phyloP scores from a whole-genome alignment of 805 yeast genomes.

The Starmerella ratchasimensis region DNA sequence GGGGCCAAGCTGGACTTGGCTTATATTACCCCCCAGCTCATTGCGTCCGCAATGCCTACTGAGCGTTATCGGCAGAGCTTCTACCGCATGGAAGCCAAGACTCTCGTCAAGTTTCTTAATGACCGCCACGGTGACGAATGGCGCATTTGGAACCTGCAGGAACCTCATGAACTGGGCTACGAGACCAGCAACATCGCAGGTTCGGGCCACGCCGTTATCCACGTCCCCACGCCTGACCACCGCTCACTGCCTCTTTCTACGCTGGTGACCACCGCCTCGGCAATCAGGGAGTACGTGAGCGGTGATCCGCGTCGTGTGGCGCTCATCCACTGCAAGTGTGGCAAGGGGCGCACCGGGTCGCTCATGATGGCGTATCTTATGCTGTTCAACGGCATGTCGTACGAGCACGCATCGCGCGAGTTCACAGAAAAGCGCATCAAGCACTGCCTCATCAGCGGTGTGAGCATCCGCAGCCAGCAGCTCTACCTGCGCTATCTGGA shows the following conservation, averaged over 20 bases:
- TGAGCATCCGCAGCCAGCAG: constrained; percentile 56
- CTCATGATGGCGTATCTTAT: constrained; percentile 59
- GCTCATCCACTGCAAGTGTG: constrained; percentile 74
- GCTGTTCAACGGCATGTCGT: constrained; percentile 30
- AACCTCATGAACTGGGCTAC: constrained; percentile 35
- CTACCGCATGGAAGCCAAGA: constrained; percentile 41
- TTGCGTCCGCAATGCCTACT: constrained; percentile 70
- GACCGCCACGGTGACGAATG: constrained; percentile 41
- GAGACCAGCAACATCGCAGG: constrained; percentile 29
- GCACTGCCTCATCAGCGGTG: constrained; percentile 44
- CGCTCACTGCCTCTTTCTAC: constrained; percentile 50
- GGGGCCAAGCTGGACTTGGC: constrained; percentile 41
- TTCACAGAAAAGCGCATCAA: constrained; percentile 51
- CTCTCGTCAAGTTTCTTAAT: constrained; percentile 38
- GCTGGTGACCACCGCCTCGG: constrained; percentile 34
- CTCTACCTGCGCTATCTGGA: constrained; percentile 52
- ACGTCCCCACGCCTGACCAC: constrained; percentile 63
- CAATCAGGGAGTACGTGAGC: constrained; percentile 34
- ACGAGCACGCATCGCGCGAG: constrained; percentile 35
- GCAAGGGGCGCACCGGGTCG: constrained; percentile 84
- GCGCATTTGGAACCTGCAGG: constrained; percentile 62
- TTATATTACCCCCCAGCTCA: constrained; percentile 47
- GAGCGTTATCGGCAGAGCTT: constrained; percentile 30
- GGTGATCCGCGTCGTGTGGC: constrained; percentile 36
- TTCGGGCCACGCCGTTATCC: constrained; percentile 23